Evolutionary conservation across 108 stramenopile species (phyloP).

Genomic region (Skeletonema costatum): DNA sequence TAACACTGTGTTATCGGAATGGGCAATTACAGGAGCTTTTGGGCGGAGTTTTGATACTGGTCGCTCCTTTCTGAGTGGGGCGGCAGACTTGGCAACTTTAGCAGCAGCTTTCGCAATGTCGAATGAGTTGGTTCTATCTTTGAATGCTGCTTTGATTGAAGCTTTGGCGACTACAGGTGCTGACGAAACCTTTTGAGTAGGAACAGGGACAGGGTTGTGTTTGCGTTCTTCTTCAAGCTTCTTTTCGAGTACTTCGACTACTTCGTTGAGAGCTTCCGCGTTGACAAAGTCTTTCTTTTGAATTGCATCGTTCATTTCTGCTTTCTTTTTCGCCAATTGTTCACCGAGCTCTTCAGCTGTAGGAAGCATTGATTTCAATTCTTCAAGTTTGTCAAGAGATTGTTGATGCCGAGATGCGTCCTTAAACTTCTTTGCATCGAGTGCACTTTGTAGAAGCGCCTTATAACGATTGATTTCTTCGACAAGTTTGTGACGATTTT

Average conservation of each 20-base stretch:
- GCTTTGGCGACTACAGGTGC: slow-evolving; percentile 13
- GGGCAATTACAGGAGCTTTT: slow-evolving; percentile 66
- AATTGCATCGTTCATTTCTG: slow-evolving; percentile 64
- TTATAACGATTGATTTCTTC: slow-evolving; percentile 47
- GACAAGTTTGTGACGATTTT: slow-evolving; percentile 65
- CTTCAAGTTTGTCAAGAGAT: slow-evolving; percentile 61
- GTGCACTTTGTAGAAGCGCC: slow-evolving; percentile 42
- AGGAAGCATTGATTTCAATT: slow-evolving; percentile 56
- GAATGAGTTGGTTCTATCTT: slow-evolving; percentile 9
- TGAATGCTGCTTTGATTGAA: slow-evolving; percentile 24
- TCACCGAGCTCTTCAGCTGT: slow-evolving; percentile 57
- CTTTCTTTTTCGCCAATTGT: slow-evolving; percentile 42
- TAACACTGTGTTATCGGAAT: slow-evolving; percentile 49
- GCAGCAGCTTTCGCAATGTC: slow-evolving; percentile 5
- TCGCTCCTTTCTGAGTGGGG: slow-evolving; percentile 2
- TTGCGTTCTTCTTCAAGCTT: slow-evolving; percentile 55
- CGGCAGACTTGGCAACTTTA: slow-evolving; percentile 12
- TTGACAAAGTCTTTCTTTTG: slow-evolving; percentile 66
- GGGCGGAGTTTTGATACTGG: slow-evolving; percentile 81
- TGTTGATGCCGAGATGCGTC: slow-evolving; percentile 63
- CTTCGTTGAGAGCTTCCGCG: slow-evolving; percentile 61
- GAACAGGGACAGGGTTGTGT: background rate
- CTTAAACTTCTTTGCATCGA: slow-evolving; percentile 68
- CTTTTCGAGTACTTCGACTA: slow-evolving; percentile 53
- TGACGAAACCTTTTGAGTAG: background rate